These are phyloP conservation scores for Trematosphaeria pertusa DNA, from an alignment of 2,329 filamentous ascomycete species.

Conservation along the genomic window DNA sequence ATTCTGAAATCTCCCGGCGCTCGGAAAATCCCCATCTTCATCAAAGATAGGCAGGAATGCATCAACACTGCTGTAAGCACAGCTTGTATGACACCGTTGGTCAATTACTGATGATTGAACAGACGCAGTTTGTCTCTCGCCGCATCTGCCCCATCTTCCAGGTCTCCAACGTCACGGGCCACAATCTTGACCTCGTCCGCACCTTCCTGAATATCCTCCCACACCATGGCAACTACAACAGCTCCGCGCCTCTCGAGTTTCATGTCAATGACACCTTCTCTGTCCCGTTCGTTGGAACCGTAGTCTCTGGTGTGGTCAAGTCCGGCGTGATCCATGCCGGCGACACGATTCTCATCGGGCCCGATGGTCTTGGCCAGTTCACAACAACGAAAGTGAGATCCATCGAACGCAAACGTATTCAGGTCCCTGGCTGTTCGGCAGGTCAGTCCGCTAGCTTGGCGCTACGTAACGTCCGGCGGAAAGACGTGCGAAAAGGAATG, in stretches of 20 bases:
- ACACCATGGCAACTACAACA: constrained; percentile 91
- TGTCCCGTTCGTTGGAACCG: constrained; percentile 94
- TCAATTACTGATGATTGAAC: too few relatives aligned
- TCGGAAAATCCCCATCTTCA: constrained; percentile 93
- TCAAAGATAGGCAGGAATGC: constrained; percentile 88
- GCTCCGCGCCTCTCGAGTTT: constrained; percentile 86
- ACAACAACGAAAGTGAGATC: constrained; percentile 84
- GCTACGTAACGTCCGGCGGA: constrained; percentile 82
- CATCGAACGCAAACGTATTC: constrained; percentile 92
- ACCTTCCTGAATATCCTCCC: constrained; percentile 95
- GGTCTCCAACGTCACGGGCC: constrained; percentile 95
- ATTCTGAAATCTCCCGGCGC: constrained; percentile 95
- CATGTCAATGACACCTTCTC: constrained; percentile 98
- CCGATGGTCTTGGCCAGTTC: constrained; percentile 90
- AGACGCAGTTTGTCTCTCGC: constrained; percentile 90
- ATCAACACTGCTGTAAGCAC: constrained; percentile 79
- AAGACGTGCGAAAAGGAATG: constrained; percentile 97
- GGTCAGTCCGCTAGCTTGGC: constrained; percentile 95
- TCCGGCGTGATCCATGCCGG: constrained; percentile 82
- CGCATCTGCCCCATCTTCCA: constrained; percentile 97
- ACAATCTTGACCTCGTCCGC: constrained; percentile 87
- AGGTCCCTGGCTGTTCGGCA: constrained; percentile 84
- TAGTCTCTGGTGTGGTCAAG: constrained; percentile 93
- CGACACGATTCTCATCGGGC: constrained; percentile 88
- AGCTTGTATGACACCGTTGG: too few relatives aligned